These are phyloP conservation scores for Naganishia friedmannii DNA, from an alignment of 768 basidiomycete species.

Conservation along the genomic window DNA sequence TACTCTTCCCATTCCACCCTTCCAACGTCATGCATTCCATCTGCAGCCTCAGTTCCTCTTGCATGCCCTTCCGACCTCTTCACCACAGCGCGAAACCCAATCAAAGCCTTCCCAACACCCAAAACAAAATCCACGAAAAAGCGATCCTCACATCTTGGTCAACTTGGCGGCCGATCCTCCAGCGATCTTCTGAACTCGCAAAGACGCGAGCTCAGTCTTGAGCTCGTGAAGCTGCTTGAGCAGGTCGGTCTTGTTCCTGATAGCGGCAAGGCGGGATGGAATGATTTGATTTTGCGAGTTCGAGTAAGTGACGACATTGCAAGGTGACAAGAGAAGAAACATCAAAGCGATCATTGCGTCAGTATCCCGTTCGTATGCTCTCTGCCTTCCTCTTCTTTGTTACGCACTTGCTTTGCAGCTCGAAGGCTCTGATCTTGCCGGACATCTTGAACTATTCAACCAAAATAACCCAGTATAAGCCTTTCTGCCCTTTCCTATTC, in stretches of 20 bases:
- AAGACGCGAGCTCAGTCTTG: conserved; percentile 86
- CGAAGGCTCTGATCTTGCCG: conserved; percentile 51
- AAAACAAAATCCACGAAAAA: conserved; percentile 17
- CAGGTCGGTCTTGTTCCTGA: conserved; percentile 94
- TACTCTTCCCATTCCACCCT: neutral
- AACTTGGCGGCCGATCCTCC: conserved; percentile 93
- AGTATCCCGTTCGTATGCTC: neutral
- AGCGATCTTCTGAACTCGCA: conserved; percentile 97
- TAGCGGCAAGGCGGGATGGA: neutral
- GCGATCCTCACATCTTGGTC: conserved; percentile 81
- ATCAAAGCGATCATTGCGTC: neutral
- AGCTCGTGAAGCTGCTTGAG: conserved; percentile 87
- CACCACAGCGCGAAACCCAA: neutral
- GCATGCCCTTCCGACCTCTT: neutral
- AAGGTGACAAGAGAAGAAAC: neutral
- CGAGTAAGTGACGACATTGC: neutral
- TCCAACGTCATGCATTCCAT: neutral
- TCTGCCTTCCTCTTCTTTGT: neutral
- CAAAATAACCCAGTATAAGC: conserved; percentile 25
- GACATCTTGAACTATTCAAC: conserved; percentile 39
- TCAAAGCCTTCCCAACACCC: neutral
- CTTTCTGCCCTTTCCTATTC: conserved; percentile 9
- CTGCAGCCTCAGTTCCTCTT: neutral
- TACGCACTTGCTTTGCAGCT: conserved; percentile 53
- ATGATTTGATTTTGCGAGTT: neutral